Base-by-base conservation (phyloP, 495 filamentous ascomycete species). In the Gamarada debralockiae region DNA sequence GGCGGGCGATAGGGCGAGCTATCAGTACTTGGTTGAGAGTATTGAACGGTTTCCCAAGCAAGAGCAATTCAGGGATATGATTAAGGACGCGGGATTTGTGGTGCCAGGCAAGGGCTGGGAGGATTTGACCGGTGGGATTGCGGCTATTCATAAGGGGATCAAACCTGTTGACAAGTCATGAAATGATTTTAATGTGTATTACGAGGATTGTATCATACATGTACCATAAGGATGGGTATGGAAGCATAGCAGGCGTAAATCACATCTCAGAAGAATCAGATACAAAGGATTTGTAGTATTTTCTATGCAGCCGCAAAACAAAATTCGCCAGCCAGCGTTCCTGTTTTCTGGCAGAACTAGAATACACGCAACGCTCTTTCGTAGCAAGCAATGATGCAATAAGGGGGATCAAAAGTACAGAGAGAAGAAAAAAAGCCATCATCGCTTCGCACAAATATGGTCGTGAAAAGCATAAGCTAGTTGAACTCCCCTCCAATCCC, bases 21-120 rank as follows among this genome's bases (percentile, higher is more conserved):
- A 98, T 68, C 95, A 97, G 79, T 98, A 98, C 73, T 71, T 98
- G 31, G 95, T 97, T 22, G 93, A 98, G 80, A 96, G 90, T 70
- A 97, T 98, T 72, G 91, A 96, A 73, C 73, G 78, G 36, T 98
- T 97, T 65, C 95, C 95, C 3, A 80, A 73, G 44, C 93, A 98
- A 75, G 72, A 79, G 44, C 82, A 89, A 62, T 97, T 92, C 67
- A 73, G 82, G 58, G 80, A 79, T 39, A 93, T 97, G 90, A 93
- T 98, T 63, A 70, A 81, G 64, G 83, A 85, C 53, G 92, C 90
- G 34, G 95, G 93, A 13, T 97, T 98, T 65, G 65, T 86, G 65
- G 80, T 95, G 43, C 90, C 85, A 17, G 89, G 88, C 1, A 68
- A 82, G 46, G 89, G 89, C 2, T 96, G 81, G 67, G 90, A 95